Percentiles rank a stretch among this genome's conserved stretches.
Evolutionary conservation across 495 filamentous ascomycete species (phyloP).

Genomic region (Aspergillus panamensis): DNA sequence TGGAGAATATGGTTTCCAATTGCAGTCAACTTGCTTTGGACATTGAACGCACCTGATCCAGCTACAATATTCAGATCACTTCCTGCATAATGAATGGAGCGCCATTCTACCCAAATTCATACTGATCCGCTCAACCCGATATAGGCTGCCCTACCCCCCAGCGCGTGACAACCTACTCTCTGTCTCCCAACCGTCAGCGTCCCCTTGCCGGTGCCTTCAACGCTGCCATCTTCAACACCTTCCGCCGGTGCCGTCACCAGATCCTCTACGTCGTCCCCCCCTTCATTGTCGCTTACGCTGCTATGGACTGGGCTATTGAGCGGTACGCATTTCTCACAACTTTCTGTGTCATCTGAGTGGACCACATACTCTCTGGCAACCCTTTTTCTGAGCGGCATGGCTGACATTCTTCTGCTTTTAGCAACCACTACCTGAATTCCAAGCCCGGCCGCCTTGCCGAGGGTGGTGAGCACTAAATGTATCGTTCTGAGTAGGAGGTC

Average conservation of each 20-base stretch:
- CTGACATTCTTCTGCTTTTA: slow-evolving; percentile 30
- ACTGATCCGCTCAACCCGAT: slow-evolving; percentile 7
- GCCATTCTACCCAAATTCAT: background rate
- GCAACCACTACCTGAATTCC: slow-evolving; percentile 90
- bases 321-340: slow-evolving; percentile 52
- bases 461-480: slow-evolving; percentile 40
- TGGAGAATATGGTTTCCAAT: background rate
- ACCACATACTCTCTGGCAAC: background rate
- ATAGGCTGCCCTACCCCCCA: slow-evolving; percentile 52
- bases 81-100: background rate
- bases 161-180: slow-evolving; percentile 59
- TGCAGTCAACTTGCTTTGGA: background rate
- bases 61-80: background rate
- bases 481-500: slow-evolving; percentile 1
- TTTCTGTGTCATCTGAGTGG: background rate
- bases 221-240: slow-evolving; percentile 63
- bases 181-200: slow-evolving; percentile 63
- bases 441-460: slow-evolving; percentile 69
- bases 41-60: background rate
- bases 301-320: slow-evolving; percentile 83
- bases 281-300: slow-evolving; percentile 66
- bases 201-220: slow-evolving; percentile 59
- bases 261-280: slow-evolving; percentile 81
- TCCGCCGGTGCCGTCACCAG: slow-evolving; percentile 59
- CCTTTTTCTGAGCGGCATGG: background rate